A percentile compares a stretch with the other conserved stretches of the same genome.
phyloP scores from a whole-genome alignment of 2,329 filamentous ascomycete genomes.

The Fusarium torreyae region DNA sequence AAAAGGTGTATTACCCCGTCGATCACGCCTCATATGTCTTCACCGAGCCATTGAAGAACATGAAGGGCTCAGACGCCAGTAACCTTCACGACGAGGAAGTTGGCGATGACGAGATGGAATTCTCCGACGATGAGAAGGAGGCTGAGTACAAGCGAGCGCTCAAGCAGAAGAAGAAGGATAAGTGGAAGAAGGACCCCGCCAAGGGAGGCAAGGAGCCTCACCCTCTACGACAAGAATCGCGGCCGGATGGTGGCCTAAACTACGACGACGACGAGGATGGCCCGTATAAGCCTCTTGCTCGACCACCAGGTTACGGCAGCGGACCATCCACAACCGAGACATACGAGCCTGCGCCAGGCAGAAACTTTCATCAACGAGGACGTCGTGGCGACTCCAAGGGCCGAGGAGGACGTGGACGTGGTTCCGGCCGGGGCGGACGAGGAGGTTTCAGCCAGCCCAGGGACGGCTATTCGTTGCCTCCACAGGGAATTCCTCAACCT shows the following conservation, averaged over 20 bases:
- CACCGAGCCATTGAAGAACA: constrained; percentile 81
- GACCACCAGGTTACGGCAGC: constrained; percentile 75
- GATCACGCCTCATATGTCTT: constrained; percentile 87
- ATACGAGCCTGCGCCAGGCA: constrained; percentile 53
- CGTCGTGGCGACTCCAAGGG: constrained; percentile 64
- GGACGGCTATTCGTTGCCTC: constrained; percentile 61
- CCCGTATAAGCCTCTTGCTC: constrained; percentile 78
- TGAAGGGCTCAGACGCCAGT: constrained; percentile 93
- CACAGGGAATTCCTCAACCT: constrained; percentile 49
- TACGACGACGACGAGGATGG: constrained; percentile 80
- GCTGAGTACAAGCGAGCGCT: constrained; percentile 80
- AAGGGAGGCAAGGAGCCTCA: constrained; percentile 57
- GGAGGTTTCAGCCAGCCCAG: constrained; percentile 54
- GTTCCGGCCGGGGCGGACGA: constrained; percentile 58
- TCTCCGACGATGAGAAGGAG: constrained; percentile 97
- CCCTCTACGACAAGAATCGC: constrained; percentile 59
- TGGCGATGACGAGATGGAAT: constrained; percentile 88
- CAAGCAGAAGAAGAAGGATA: constrained; percentile 76
- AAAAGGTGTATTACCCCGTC: constrained; percentile 83
- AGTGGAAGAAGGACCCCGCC: constrained; percentile 60
- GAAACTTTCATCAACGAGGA: constrained; percentile 55
- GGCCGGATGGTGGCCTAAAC: constrained; percentile 65
- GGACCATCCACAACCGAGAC: constrained; percentile 61
- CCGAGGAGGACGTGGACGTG: constrained; percentile 59
- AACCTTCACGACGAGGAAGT: constrained; percentile 96